Evolutionary conservation across 2,329 filamentous ascomycete species (phyloP).

Genomic region (Simplicillium aogashimaense): DNA sequence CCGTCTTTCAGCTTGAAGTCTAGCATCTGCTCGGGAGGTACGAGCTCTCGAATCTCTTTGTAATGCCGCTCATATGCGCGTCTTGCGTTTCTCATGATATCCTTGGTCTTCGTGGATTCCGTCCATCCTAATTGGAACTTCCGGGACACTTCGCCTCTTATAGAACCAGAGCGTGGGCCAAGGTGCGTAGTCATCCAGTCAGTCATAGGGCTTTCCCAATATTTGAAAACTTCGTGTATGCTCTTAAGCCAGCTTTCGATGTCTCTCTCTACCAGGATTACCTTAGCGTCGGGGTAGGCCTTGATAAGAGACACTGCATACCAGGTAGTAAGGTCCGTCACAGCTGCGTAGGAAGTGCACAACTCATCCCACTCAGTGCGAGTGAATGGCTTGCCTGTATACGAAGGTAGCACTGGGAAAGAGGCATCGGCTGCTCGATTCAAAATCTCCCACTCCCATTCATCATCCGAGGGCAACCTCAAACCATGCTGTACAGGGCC

Average conservation of each 20-base stretch:
- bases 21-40: slow-evolving; percentile 15
- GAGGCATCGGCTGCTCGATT: slow-evolving; percentile 18
- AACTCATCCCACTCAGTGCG: slow-evolving; percentile 22
- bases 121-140: slow-evolving; percentile 8
- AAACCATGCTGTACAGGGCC: slow-evolving; percentile 20
- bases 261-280: slow-evolving; percentile 17
- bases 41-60: slow-evolving; percentile 12
- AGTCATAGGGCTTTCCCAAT: slow-evolving; percentile 5
- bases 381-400: slow-evolving; percentile 15
- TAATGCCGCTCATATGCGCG: slow-evolving; percentile 17
- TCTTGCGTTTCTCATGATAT: slow-evolving; percentile 6
- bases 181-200: slow-evolving; percentile 1
- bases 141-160: slow-evolving; percentile 2
- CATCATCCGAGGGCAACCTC: slow-evolving; percentile 4
- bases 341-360: slow-evolving; percentile 14
- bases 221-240: slow-evolving; percentile 10
- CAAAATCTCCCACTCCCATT: slow-evolving; percentile 14
- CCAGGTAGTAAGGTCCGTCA: slow-evolving; percentile 14
- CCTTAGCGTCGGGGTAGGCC: slow-evolving; percentile 18
- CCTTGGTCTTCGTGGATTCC: neutral
- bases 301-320: slow-evolving; percentile 14
- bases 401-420: slow-evolving; percentile 15
- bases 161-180: neutral
- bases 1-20: slow-evolving; percentile 17
- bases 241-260: slow-evolving; percentile 17